Evolutionary conservation across 2,329 filamentous ascomycete genomes (phyloP).

Genomic region (Ilyonectria mors-panacis): DNA sequence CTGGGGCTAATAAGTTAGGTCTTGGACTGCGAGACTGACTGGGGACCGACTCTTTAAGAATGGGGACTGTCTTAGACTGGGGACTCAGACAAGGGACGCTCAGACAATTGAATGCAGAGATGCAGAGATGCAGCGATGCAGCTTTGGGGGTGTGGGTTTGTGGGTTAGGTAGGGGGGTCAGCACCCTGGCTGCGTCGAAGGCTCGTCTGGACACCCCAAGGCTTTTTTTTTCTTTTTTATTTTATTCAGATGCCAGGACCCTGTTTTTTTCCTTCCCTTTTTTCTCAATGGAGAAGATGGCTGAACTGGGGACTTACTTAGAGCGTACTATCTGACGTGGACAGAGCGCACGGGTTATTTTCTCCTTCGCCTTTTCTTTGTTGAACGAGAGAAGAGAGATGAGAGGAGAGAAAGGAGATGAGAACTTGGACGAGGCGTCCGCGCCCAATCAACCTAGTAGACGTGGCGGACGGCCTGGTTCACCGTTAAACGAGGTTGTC

Average conservation of each 20-base stretch:
- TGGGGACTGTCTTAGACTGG: background rate
- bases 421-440: background rate
- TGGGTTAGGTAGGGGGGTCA: conserved; percentile 40
- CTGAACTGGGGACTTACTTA: background rate
- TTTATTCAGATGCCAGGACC: conserved; percentile 4
- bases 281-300: conserved; percentile 10
- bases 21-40: background rate
- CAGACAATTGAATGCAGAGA: background rate
- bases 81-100: background rate
- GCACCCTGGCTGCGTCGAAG: conserved; percentile 39
- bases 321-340: conserved; percentile 14
- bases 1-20: background rate
- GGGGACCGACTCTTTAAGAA: background rate
- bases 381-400: background rate
- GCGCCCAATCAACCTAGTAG: conserved; percentile 6
- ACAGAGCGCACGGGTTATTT: conserved; percentile 3
- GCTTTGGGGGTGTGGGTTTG: conserved; percentile 31
- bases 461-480: conserved; percentile 7
- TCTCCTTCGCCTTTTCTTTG: background rate
- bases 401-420: conserved; percentile 15
- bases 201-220: conserved; percentile 41
- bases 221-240: background rate
- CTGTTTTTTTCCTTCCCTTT: conserved; percentile 9
- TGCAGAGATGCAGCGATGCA: conserved; percentile 13
- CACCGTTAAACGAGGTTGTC: conserved; percentile 1